Percentiles rank a stretch among this genome's conserved stretches.
phyloP scores from a whole-genome alignment of 2,329 filamentous ascomycete species.

The Bipolaris cookei region DNA sequence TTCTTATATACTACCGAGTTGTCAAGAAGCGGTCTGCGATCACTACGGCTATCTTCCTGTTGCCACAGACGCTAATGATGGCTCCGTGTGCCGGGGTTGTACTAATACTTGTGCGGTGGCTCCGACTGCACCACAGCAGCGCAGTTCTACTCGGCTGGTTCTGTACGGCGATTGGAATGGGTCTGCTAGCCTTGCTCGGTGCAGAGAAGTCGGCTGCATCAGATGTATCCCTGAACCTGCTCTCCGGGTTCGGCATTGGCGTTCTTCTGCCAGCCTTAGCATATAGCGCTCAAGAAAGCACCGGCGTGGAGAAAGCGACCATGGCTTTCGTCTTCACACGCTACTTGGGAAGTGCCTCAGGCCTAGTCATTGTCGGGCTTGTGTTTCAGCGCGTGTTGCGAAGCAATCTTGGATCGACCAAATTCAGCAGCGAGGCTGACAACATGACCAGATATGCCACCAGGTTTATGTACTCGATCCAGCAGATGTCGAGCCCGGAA shows the following conservation, averaged over 20 bases:
- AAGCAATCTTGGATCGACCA: neutral
- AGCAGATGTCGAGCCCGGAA: neutral
- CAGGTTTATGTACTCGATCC: neutral
- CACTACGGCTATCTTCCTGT: neutral
- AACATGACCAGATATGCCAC: slow-evolving; percentile 2
- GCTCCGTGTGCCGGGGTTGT: neutral
- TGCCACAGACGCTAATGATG: neutral
- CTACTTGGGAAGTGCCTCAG: neutral
- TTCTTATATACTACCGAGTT: neutral
- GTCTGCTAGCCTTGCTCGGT: neutral
- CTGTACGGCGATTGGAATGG: neutral
- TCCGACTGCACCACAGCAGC: neutral
- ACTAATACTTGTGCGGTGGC: neutral
- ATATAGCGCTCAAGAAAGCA: neutral
- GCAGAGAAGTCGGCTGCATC: neutral
- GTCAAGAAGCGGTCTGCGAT: neutral
- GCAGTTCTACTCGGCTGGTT: neutral
- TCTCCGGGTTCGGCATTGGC: too few species aligned
- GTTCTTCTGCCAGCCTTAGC: slow-evolving; percentile 1
- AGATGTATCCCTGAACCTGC: neutral
- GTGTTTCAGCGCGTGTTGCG: neutral
- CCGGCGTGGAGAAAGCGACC: neutral
- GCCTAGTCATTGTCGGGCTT: neutral
- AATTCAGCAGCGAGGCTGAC: neutral
- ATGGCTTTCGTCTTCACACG: neutral